Evolutionary conservation across 2,329 filamentous ascomycete species (phyloP), one percentile per base, ranked within the genome.

Genomic region (Aquanectria penicillioides): DNA sequence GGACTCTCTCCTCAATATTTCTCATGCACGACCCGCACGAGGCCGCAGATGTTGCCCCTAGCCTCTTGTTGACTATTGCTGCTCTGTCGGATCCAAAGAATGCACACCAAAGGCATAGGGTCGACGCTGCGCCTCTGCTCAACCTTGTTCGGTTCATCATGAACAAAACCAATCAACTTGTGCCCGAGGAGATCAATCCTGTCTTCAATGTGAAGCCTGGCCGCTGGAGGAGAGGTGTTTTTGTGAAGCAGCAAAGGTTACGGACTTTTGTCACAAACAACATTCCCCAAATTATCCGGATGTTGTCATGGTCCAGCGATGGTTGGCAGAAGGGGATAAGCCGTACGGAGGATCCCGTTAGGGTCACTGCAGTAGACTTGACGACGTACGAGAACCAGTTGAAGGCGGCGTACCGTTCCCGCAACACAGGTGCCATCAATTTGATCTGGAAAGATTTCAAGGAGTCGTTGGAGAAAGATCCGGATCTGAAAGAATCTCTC

Each of bases 381-480:
- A 33, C 53, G 4, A 55, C 38, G 5, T 68, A 74, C 20, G 69
- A 75, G 61, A 66, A 57, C 47, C 70, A 74, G 53, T 59, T 76
- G 7, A 71, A 67, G 20, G 28, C 38, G 8, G 74, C 75, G 5
- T 73, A 76, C 36, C 58, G 47, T 10, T 44, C 68, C 2, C 71
- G 72, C 34, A 72, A 77, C 40, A 61, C 43, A 5, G 69, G 64
- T 7, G 73, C 69, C 15, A 57, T 75, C 29, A 59, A 66, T 8
- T 64, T 67, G 20, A 62, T 77, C 38, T 79, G 77, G 77, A 44
- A 72, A 26, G 69, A 74, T 15, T 62, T 80, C 40, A 67, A 62
- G 28, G 36, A 57, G 5, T 57, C 62, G 8, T 33, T 77, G 17
- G 64, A 61, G 11, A 56, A 70, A 4, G 65, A 67, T 29, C 65